Evolutionary conservation across 23 red algal genomes (phyloP), one percentile per base, ranked within the genome.

Genomic region (Gracilaria gracilis): DNA sequence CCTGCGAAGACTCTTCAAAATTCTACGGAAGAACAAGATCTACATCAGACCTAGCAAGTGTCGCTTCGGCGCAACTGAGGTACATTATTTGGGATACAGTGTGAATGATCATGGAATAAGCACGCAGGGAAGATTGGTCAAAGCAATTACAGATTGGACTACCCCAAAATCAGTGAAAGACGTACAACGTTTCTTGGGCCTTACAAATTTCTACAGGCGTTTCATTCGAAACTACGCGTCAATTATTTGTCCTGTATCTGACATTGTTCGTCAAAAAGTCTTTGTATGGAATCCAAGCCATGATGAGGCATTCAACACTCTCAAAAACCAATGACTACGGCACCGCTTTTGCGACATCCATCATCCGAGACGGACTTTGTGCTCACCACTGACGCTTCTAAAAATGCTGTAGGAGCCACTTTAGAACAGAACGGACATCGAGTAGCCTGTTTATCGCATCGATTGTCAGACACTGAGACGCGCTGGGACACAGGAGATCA

Each of bases 381-480:
- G 57, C n/a, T 81, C 14, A 73, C 76, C 9, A 91, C 6, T 13
- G 75, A 82, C 29, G 88, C 55, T 61, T 72, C 76, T 0, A 67
- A 83, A 36, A 28, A 74, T 50, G 59, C 74, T 39, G 55, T 91
- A 5, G 74, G 88, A 0, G 75, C 88, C 15, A 70, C 70, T 13
- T 65, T 91, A 57, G 42, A 88, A 78, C 84, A 88, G 47, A 47
- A 75, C 23, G 84, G 70, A 20, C 85, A 89, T 64, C 84, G 69
- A 55, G 84, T 88, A 35, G 42, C 84, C 27, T 88, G 62, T 14
- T 32, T 75, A 36, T 78, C 84, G 9, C 65, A 61, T 57, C 59
- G 66, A 35, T 20, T 88, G 14, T 70, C n/a, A 25, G 66, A 88
- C 42, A 75, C 67, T 19, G 84, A 88, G 24, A 58, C 44, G 12